Evolutionary conservation across 208 protist genomes (phyloP).

Genomic region (Phytomonas sp.): DNA sequence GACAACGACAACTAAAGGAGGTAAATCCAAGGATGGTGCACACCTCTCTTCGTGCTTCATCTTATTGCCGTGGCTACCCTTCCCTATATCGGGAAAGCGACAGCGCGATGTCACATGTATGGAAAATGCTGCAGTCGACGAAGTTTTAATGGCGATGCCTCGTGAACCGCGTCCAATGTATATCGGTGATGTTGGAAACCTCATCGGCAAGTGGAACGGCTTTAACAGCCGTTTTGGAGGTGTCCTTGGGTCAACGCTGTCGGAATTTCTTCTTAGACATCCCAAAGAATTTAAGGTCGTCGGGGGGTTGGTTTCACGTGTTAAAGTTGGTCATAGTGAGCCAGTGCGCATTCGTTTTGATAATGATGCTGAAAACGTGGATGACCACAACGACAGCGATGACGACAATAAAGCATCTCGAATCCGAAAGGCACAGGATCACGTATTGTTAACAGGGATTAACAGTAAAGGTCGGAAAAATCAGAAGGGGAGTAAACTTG

Average conservation of each 20-base stretch:
- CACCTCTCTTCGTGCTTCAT: constrained; percentile 16
- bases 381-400: constrained; percentile 36
- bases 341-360: constrained; percentile 75
- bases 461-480: constrained; percentile 11
- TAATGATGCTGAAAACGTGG: constrained; percentile 26
- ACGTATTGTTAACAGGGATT: constrained; percentile 53
- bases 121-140: constrained; percentile 48
- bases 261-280: constrained; percentile 61
- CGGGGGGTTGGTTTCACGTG: constrained; percentile 60
- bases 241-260: constrained; percentile 55
- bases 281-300: constrained; percentile 58
- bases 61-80: constrained; percentile 31
- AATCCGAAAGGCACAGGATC: constrained; percentile 44
- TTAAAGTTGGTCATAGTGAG: constrained; percentile 43
- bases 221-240: constrained; percentile 82
- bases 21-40: background rate
- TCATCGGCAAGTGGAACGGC: constrained; percentile 77
- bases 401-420: constrained; percentile 19
- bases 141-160: constrained; percentile 85
- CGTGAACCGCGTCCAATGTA: constrained; percentile 66
- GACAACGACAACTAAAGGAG: background rate
- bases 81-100: constrained; percentile 50
- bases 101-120: constrained; percentile 34
- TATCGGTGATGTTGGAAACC: constrained; percentile 76
- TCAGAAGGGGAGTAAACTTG: constrained; percentile 15